Base-by-base conservation (phyloP, 1,139 yeast species). In the Candida sanyaensis region DNA sequence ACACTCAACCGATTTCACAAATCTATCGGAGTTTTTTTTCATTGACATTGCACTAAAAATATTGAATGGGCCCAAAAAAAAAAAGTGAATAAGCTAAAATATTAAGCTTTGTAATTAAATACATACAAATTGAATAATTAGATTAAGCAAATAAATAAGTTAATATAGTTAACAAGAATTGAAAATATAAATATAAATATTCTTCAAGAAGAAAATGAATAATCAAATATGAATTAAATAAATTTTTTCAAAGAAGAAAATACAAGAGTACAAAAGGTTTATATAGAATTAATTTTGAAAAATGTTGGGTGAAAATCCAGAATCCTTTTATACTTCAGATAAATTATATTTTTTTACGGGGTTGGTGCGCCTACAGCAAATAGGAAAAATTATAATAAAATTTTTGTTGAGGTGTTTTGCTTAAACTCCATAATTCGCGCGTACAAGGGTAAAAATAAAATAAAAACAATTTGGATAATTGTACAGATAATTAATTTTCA, bases 261-360 rank as follows among this genome's bases (percentile, higher is more conserved):
- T 32, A 32, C 8, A 12, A 12, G 28, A 26, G 28, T n/a, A 32
- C 21, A 12, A 32, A 17, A 12, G 12, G 23, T 13, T 26, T 26
- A 26, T 3, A 26, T 6, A 26, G 9, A 26, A 26, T 26, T 26
- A 6, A 6, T 26, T 26, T 26, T 26, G 33, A 32, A 32, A 46
- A 46, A 21, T 45, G 27, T 45, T 45, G 45, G 45, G 47, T 40
- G 39, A 37, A 31, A 37, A 41, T 32, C 21, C 1, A 2, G 34
- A 32, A n/a, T 32, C 34, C 34, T 32, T 32, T 32, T 32, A 32
- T 32, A 32, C 34, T 12, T 28, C 10, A n/a, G 28, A 26, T 26
- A 3, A 6, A 6, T 26, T 6, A n/a, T n/a, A n/a, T n/a, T 26
- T 17, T 17, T 17, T 17, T 17, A 17, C 21, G 21, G 21, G 28